Base-by-base conservation (phyloP, 208 protist species). In the Leishmania major region DNA sequence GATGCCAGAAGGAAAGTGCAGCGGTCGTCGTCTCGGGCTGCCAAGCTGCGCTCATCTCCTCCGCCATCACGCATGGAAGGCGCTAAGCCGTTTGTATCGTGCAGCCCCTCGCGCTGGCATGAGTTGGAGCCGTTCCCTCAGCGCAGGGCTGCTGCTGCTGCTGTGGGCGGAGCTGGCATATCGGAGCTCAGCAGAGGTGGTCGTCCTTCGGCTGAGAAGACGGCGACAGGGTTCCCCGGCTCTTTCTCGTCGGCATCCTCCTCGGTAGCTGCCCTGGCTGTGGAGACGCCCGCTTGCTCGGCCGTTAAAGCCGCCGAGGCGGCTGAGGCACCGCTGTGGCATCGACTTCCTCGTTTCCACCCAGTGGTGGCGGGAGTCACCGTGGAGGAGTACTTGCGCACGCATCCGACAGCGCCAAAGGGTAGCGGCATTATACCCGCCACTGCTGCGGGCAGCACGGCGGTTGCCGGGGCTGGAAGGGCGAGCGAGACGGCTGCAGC, bases 31-130 rank as follows among this genome's bases (percentile, higher is more conserved):
- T 45, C 49, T 4, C 1, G 17, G 25, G 13, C 72, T 25, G 35
- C 47, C 17, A 17, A 43, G 3, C 47, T 53, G 49, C 17, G 10
- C 8, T 53, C 55, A 74, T 40, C 31, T 53, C 37, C 53, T 8
- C 17, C 66, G 4, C 35, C 49, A 2, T 57, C 60, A 10, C 22
- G 28, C 31, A 82, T 86, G 74, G 78, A 80, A 11, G 82, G 82
- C 11, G 77, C 64, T 6, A 28, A 13, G 35, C 82, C 78, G 3
- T 86, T 76, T 59, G 78, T 86, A 37, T 67, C 59, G 0, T 82
- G 82, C 78, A 86, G 82, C 49, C 77, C 78, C 11, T 82, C 78
- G 3, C 55, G 82, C 40, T 86, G 82, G 82, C 57, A 86, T 37
- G 73, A 82, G 53, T 11, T 76, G 22, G 73, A 47, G 19, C 82